A percentile compares a stretch with the other conserved stretches of the same genome.
phyloP scores from a whole-genome alignment of 495 filamentous ascomycete genomes.

The Penicillium samsonianum region DNA sequence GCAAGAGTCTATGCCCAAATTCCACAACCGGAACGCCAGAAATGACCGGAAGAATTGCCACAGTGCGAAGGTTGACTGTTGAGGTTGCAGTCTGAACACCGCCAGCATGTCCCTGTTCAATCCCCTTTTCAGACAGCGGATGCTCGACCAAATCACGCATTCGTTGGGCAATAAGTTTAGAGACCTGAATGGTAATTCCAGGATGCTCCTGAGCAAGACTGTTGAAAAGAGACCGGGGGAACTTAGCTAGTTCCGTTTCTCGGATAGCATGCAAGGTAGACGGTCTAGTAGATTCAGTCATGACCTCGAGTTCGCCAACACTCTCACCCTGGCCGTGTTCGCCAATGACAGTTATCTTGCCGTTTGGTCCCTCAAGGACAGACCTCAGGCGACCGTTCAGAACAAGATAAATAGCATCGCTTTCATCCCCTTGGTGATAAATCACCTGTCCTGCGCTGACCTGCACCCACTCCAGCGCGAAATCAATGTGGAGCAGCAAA shows the following conservation, averaged over 20 bases:
- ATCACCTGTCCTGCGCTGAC: conserved; percentile 93
- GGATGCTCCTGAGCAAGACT: conserved; percentile 95
- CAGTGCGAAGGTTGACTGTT: conserved; percentile 87
- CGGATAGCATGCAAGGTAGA: conserved; percentile 94
- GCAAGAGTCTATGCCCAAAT: conserved; percentile 86
- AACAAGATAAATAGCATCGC: conserved; percentile 97
- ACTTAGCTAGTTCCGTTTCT: conserved; percentile 93
- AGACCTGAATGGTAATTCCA: conserved; percentile 97
- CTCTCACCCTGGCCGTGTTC: conserved; percentile 98
- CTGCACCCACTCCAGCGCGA: conserved; percentile 97
- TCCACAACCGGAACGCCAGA: conserved; percentile 92
- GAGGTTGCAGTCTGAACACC: conserved; percentile 74
- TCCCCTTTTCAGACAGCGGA: conserved; percentile 65
- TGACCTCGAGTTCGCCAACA: conserved; percentile 93
- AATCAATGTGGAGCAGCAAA: conserved; percentile 95
- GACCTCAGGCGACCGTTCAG: conserved; percentile 86
- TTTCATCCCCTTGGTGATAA: conserved; percentile 91
- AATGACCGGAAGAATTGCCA: conserved; percentile 88
- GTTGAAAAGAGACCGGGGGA: conserved; percentile 95
- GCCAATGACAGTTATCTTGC: conserved; percentile 83
- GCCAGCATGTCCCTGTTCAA: conserved; percentile 57
- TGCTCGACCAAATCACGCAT: conserved; percentile 89
- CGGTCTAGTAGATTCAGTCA: conserved; percentile 88
- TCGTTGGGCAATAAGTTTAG: conserved; percentile 93
- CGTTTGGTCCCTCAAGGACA: conserved; percentile 74